A percentile compares a stretch with the other conserved stretches of the same genome.
phyloP scores from a whole-genome alignment of 169 alveolate genomes.

The Eimeria sp. region DNA sequence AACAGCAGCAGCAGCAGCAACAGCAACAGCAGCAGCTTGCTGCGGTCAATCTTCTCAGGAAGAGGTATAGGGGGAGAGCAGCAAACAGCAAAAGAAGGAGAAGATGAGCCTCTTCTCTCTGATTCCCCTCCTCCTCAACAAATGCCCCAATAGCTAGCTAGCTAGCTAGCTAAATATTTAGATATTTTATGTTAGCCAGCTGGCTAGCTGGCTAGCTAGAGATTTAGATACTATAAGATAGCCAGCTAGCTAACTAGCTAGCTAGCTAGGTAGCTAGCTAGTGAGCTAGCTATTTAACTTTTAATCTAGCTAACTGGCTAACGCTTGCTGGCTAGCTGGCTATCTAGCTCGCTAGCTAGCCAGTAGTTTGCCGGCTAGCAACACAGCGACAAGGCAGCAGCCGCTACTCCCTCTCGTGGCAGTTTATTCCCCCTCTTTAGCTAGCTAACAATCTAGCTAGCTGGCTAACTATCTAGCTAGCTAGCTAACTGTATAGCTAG shows the following conservation, averaged over 20 bases:
- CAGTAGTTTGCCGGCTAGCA: too few species aligned
- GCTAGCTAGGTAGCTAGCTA: too few species aligned
- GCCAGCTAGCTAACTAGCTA: too few species aligned
- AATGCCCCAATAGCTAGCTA: neutral
- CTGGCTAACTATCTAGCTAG: neutral
- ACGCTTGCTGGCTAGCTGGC: neutral
- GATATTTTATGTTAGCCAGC: neutral
- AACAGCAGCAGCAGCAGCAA: too few species aligned
- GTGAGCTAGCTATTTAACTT: neutral
- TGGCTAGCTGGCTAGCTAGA: slow-evolving; percentile 3
- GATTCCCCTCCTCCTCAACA: neutral
- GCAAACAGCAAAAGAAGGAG: neutral
- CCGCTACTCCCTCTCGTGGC: too few species aligned
- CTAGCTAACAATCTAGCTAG: neutral
- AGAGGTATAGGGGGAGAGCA: neutral
- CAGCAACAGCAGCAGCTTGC: too few species aligned
- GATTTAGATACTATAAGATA: neutral
- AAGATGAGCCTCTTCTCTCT: neutral
- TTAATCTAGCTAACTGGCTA: neutral
- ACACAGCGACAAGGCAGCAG: too few species aligned
- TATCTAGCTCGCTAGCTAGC: neutral
- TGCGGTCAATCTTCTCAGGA: too few species aligned
- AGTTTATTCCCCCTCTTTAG: too few species aligned
- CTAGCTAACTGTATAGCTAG: neutral
- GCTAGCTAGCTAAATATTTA: neutral